Evolutionary conservation across 2,329 filamentous ascomycete genomes (phyloP).

Genomic region (Blastomyces emzantsi): DNA sequence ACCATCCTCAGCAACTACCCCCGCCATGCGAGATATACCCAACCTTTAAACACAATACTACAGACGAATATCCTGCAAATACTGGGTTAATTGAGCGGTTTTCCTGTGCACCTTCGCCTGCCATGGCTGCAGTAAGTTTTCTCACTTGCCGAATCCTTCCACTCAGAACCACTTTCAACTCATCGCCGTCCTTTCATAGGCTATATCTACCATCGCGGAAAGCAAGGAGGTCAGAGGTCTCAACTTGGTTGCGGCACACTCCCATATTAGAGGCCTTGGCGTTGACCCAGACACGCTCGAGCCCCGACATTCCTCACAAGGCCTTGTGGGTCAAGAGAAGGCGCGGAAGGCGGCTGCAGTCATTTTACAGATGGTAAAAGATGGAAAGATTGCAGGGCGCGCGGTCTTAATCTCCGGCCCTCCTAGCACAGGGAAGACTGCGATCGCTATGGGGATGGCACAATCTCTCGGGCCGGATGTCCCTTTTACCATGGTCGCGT

Average conservation of each 20-base stretch:
- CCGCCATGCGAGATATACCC: neutral
- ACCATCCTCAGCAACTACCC: neutral
- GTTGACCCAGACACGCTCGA: conserved; percentile 88
- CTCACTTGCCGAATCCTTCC: neutral
- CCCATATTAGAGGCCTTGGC: conserved; percentile 90
- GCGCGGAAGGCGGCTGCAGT: conserved; percentile 93
- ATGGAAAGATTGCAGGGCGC: conserved; percentile 94
- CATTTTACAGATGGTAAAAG: conserved; percentile 97
- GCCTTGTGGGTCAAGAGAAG: conserved; percentile 91
- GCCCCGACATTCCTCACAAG: conserved; percentile 75
- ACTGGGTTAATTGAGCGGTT: neutral
- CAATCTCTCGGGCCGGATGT: conserved; percentile 91
- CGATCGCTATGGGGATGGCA: conserved; percentile 97
- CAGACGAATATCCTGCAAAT: neutral
- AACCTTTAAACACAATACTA: neutral
- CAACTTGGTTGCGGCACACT: conserved; percentile 96
- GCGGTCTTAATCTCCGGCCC: conserved; percentile 92
- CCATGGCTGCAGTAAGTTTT: conserved; percentile 33
- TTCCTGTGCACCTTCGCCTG: conserved; percentile 7
- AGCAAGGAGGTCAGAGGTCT: conserved; percentile 91
- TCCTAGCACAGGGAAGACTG: conserved; percentile 95
- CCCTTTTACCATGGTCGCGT: conserved; percentile 90
- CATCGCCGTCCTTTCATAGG: conserved; percentile 29
- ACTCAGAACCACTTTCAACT: neutral
- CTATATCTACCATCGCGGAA: conserved; percentile 80